A percentile compares a stretch with the other conserved stretches of the same genome.
Evolutionary conservation across 768 basidiomycete genomes (phyloP).

Genomic region (Melanogaster broomeanus): DNA sequence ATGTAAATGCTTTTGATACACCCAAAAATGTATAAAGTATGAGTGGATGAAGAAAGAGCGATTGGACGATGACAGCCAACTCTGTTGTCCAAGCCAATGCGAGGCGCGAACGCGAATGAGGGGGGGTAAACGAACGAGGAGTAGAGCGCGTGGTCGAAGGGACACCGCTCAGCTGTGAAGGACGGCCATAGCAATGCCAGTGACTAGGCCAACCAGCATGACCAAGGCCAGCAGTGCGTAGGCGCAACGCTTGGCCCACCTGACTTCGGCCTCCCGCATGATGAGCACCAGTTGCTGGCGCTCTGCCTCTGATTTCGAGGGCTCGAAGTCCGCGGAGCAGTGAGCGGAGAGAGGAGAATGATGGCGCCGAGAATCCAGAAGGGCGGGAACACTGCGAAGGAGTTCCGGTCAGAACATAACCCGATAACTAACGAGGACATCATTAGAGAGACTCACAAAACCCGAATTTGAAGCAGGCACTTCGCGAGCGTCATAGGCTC

Average conservation of each 20-base stretch:
- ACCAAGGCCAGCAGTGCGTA: conserved; percentile 9
- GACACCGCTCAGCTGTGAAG: background rate
- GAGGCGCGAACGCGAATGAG: background rate
- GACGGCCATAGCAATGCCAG: background rate
- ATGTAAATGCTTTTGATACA: conserved; percentile 1
- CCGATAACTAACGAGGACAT: background rate
- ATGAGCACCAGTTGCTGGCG: conserved; percentile 30
- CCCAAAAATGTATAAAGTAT: background rate
- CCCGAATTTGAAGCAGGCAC: conserved; percentile 51
- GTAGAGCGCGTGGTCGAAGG: too few relatives aligned
- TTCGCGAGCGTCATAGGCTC: conserved; percentile 47
- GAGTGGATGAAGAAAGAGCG: background rate
- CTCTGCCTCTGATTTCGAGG: conserved; percentile 38
- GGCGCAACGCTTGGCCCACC: conserved; percentile 43
- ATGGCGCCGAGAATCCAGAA: conserved; percentile 47
- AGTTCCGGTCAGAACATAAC: background rate
- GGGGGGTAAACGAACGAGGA: too few relatives aligned
- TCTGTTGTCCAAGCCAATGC: background rate
- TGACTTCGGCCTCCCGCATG: conserved; percentile 39
- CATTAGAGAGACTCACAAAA: conserved; percentile 42
- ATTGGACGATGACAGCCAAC: background rate
- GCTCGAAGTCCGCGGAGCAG: conserved; percentile 25
- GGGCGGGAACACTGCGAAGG: conserved; percentile 45
- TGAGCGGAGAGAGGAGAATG: conserved; percentile 43
- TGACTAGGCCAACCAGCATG: background rate